Evolutionary conservation across 2,329 filamentous ascomycete species (phyloP), one percentile per base, ranked within the genome.

Genomic region (Aureobasidium sp.): DNA sequence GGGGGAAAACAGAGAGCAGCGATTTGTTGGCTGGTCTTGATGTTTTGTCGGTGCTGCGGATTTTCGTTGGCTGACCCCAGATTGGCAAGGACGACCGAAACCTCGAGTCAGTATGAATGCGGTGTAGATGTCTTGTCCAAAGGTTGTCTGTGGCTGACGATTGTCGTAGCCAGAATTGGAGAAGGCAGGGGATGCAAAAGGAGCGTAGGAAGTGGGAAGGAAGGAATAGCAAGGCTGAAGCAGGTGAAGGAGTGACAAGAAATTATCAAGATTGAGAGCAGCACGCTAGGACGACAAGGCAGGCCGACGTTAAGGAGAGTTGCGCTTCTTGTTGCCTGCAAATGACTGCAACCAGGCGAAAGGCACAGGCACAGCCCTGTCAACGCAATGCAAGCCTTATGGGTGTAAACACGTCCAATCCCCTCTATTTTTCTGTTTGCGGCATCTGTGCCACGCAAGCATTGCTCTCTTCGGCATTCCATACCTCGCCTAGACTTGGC

Each of bases 31-130:
- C 7, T 48, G 42, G 39, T 36, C 12, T 37, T 48, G 39, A 26
- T 57, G 53, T 57, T 42, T 44, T 39, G 42, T 48, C 55, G 20
- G 29, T 47, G 41, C 42, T 58, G 53, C 29, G 53, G 41, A 41
- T 47, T 47, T 56, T 41, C n/a, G 37, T 58, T 58, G 53, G 53
- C 53, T 58, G 20, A 58, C 41, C 53, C 53, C 39, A 32, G 41
- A 58, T 47, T 37, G 39, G 53, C 53, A 61, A 53, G 59, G 48
- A 41, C 59, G 42, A 47, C 9, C 53, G 37, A 36, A 17, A 26
- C 53, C 34, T 39, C 53, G 53, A 58, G 52, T 56, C 42, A 58
- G 41, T 20, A 23, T n/a, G 34, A 23, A 29, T 41, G 39, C 39
- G 53, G 29, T 47, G 42, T 20, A 27, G 53, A 20, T 17, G n/a